Evolutionary conservation across 2,329 filamentous ascomycete genomes (phyloP), one percentile per base, ranked within the genome.

Genomic region (Ophiostoma ulmi): DNA sequence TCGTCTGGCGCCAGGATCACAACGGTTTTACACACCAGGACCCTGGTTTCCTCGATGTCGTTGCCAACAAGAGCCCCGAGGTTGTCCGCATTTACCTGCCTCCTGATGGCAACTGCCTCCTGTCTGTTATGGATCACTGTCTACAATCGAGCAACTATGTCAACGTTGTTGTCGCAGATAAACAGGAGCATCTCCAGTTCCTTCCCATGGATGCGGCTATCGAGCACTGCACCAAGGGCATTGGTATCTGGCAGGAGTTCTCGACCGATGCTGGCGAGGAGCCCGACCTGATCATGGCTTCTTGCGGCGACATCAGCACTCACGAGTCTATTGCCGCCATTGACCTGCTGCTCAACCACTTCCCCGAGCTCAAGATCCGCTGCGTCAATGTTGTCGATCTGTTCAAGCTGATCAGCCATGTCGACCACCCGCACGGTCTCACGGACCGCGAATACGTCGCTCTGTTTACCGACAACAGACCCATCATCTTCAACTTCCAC

Each of bases 401-500:
- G 35, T 93, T 94, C 87, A 92, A 91, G 80, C 84, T 94, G 67
- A 91, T 93, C 75, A 86, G 88, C 72, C 83, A 87, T 71, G 81
- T 79, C 26, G 87, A 92, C 75, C 91, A 94, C 77, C 88, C 91
- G 0, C 91, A 94, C 79, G 91, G 91, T 58, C 83, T 93, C 71
- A 84, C 83, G 0, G 87, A 91, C 75, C 74, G 75, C 22, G 88
- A 92, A 77, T 94, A 89, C 86, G 80, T 79, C 17, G 83, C 89
- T 55, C 81, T 93, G 74, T 94, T 94, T 83, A 93, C 91, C 0
- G 83, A 84, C 20, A 82, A 92, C 81, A 88, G 84, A 74, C 91
- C 91, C 31, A 83, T 92, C 77, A 88, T 93, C 77, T 93, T 94
- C 83, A 93, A 93, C 82, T 94, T 93, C 86, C 91, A 94, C 81